Base-by-base conservation (phyloP, 192 early-diverging fungal species). In the Podila horticola region DNA sequence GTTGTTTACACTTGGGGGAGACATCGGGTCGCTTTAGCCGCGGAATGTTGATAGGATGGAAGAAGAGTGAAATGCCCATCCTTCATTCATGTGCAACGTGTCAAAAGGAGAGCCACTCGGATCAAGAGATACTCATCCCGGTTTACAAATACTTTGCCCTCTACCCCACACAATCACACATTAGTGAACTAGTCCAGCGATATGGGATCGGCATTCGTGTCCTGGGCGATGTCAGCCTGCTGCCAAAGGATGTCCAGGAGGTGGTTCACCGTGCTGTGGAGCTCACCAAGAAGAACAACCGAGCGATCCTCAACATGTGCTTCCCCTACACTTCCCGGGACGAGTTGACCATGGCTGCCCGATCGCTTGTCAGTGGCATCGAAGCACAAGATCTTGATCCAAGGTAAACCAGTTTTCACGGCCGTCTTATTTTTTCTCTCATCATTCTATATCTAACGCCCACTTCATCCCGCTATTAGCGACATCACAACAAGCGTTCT, bases 241-340 rank as follows among this genome's bases (percentile, higher is more conserved):
- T 99, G 13, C 87, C 92, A 29, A 69, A 79, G 2, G 86, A 94
- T 55, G 90, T 98, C 15, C 83, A 72, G 0, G 74, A 88, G 29
- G 87, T 93, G 4, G 87, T 90, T 9, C 74, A 84, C 22, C 84
- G 85, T 49, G 94, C 93, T 1, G 88, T 92, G 45, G 85, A 91
- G 66, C 52, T 74, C 8, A 97, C 95, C 1, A 89, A 88, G 55
- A 30, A 88, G 45, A 92, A 97, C 83, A 86, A 71, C 29, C 81
- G 92, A 33, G 91, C 94, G 31, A 90, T 91, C 24, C 84, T 99
- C 13, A 97, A 99, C 69, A 90, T 99, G 29, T 97, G 96, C 74
- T 94, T 92, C 74, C 91, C 97, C 13, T 99, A 99, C 66, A 95
- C 94, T 12, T 92, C 94, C 9, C 91, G 94, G 5, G 93, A 98